phyloP scores from a whole-genome alignment of 2,329 filamentous ascomycete genomes.

The Colletotrichum sp. region DNA sequence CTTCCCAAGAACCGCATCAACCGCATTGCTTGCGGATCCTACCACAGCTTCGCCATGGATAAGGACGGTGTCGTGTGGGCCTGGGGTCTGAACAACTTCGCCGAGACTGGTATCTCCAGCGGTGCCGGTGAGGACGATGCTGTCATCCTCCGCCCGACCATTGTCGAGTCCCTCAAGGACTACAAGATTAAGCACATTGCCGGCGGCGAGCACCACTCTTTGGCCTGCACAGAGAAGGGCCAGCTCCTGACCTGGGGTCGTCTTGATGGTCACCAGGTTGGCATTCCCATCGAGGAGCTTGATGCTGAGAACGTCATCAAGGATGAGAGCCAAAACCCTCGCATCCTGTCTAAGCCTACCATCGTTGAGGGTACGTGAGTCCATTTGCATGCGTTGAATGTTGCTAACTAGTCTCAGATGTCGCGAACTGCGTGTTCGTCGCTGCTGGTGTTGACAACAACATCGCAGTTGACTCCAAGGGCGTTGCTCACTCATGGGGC shows the following conservation, averaged over 20 bases:
- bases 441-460: constrained; percentile 75
- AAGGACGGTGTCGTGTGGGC: constrained; percentile 73
- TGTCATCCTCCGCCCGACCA: constrained; percentile 72
- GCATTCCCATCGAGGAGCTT: constrained; percentile 61
- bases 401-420: constrained; percentile 31
- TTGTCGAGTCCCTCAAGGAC: constrained; percentile 68
- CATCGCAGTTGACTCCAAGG: constrained; percentile 73
- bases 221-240: constrained; percentile 63
- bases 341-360: constrained; percentile 74
- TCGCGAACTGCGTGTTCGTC: constrained; percentile 63
- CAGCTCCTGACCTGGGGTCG: constrained; percentile 67
- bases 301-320: constrained; percentile 64
- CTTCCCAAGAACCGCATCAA: constrained; percentile 69
- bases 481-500: constrained; percentile 79
- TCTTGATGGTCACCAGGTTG: constrained; percentile 59
- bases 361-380: constrained; percentile 56
- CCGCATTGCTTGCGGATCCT: constrained; percentile 71
- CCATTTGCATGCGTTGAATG: neutral
- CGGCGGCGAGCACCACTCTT: constrained; percentile 76
- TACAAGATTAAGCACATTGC: constrained; percentile 71
- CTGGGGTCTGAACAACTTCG: constrained; percentile 90
- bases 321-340: constrained; percentile 69
- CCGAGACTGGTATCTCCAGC: constrained; percentile 71
- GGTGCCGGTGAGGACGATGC: constrained; percentile 72
- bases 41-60: constrained; percentile 83